phyloP scores from a whole-genome alignment of 2,329 filamentous ascomycete genomes.

The Fusarium nelsonii region DNA sequence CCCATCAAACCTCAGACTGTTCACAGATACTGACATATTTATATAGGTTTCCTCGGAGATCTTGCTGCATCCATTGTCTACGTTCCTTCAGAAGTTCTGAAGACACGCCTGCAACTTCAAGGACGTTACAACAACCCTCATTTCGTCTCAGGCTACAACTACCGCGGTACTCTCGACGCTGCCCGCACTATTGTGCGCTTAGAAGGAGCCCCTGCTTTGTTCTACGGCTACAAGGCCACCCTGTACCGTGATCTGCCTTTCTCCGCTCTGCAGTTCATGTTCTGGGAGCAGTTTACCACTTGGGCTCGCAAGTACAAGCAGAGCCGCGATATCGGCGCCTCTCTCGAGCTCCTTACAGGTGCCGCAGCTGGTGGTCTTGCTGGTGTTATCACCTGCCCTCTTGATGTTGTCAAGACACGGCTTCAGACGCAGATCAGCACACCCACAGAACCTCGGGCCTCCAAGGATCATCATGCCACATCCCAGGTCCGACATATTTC shows the following conservation, averaged over 20 bases:
- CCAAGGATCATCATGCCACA: conserved; percentile 54
- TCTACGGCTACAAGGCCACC: conserved; percentile 97
- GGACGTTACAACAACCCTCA: conserved; percentile 95
- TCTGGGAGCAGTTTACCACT: conserved; percentile 93
- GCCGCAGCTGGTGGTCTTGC: conserved; percentile 92
- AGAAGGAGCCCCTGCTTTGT: conserved; percentile 88
- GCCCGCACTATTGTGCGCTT: conserved; percentile 83
- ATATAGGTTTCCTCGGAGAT: conserved; percentile 87
- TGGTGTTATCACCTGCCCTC: conserved; percentile 92
- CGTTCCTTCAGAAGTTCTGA: conserved; percentile 96
- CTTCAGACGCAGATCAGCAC: conserved; percentile 88
- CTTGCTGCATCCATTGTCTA: conserved; percentile 92
- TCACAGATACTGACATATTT: conserved; percentile 3
- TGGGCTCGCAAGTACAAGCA: conserved; percentile 84
- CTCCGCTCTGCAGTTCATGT: conserved; percentile 95
- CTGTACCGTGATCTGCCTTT: conserved; percentile 95
- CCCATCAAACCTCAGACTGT: neutral
- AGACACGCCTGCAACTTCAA: conserved; percentile 95
- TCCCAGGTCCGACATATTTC: conserved; percentile 80
- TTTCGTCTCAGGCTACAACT: conserved; percentile 96
- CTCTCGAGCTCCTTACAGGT: conserved; percentile 88
- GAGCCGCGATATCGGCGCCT: conserved; percentile 85
- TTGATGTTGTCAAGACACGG: conserved; percentile 97
- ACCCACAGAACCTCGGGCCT: conserved; percentile 46
- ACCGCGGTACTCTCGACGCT: conserved; percentile 86